A percentile compares a stretch with the other conserved stretches of the same genome.
phyloP scores from a whole-genome alignment of 2,329 filamentous ascomycete species.

The Trichophyton schoenleinii region DNA sequence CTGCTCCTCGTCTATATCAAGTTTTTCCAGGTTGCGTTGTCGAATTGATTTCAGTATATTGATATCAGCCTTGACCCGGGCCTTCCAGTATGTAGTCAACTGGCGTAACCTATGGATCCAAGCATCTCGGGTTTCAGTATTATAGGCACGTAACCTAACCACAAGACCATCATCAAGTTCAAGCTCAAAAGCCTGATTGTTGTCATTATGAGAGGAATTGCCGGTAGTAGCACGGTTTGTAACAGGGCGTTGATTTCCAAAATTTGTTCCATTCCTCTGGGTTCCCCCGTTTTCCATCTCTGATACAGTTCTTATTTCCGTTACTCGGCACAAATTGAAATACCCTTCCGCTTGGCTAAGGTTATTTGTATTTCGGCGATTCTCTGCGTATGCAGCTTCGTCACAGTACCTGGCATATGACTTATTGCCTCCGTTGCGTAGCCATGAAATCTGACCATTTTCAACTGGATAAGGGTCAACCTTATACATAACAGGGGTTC shows the following conservation, averaged over 20 bases:
- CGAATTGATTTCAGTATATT: constrained; percentile 45
- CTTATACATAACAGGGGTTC: constrained; percentile 49
- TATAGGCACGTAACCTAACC: constrained; percentile 48
- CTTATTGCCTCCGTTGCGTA: constrained; percentile 35
- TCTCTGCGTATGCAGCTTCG: constrained; percentile 47
- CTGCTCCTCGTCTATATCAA: constrained; percentile 53
- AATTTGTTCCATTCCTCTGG: constrained; percentile 39
- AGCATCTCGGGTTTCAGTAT: constrained; percentile 44
- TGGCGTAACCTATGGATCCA: constrained; percentile 49
- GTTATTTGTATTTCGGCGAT: constrained; percentile 46
- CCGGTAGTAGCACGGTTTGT: constrained; percentile 23
- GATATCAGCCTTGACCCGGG: constrained; percentile 44
- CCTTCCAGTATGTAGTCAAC: constrained; percentile 51
- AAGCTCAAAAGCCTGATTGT: constrained; percentile 45
- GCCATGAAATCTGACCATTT: constrained; percentile 45
- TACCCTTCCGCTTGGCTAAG: constrained; percentile 50
- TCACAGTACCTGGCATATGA: constrained; percentile 41
- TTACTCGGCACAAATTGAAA: constrained; percentile 48
- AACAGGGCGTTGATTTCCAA: constrained; percentile 43
- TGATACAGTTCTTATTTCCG: constrained; percentile 44
- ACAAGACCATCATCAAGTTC: constrained; percentile 49
- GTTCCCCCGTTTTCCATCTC: constrained; percentile 43
- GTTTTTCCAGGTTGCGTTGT: constrained; percentile 43
- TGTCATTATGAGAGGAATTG: constrained; percentile 33
- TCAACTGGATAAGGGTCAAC: constrained; percentile 49